phyloP scores from a whole-genome alignment of 768 basidiomycete species.

The Neoboletus magnificus region DNA sequence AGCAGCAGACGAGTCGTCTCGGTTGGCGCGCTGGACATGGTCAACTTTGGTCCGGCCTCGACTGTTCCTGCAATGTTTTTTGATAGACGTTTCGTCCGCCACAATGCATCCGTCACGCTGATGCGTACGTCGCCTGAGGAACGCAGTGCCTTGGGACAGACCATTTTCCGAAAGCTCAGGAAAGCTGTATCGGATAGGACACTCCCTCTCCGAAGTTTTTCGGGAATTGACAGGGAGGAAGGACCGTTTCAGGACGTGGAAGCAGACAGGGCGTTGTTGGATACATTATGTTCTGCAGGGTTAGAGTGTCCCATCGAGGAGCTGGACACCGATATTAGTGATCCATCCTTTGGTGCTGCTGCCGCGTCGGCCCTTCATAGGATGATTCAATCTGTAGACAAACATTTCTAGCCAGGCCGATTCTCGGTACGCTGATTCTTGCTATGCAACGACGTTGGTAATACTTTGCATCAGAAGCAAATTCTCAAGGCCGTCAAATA shows the following conservation, averaged over 20 bases:
- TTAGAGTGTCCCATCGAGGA: slow-evolving; percentile 20
- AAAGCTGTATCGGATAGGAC: slow-evolving; percentile 15
- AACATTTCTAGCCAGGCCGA: not conserved
- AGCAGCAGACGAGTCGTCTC: slow-evolving; percentile 23
- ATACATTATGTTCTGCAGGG: slow-evolving; percentile 10
- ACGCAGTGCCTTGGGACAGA: slow-evolving; percentile 21
- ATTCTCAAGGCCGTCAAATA: slow-evolving; percentile 8
- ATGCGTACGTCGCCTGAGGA: slow-evolving; percentile 31
- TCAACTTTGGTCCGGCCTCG: slow-evolving; percentile 31
- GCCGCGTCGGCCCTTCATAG: slow-evolving; percentile 16
- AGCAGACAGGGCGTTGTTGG: slow-evolving; percentile 22
- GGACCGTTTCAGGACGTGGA: slow-evolving; percentile 26
- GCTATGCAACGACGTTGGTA: not conserved
- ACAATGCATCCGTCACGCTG: slow-evolving; percentile 29
- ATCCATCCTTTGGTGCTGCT: slow-evolving; percentile 20
- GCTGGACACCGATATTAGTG: slow-evolving; percentile 27
- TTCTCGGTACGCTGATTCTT: not conserved
- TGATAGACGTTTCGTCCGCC: slow-evolving; percentile 16
- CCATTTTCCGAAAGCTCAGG: slow-evolving; percentile 19
- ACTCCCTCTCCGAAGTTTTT: slow-evolving; percentile 27
- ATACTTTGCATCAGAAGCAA: not conserved
- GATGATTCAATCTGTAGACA: slow-evolving; percentile 12
- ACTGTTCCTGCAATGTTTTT: slow-evolving; percentile 24
- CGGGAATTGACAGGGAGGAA: slow-evolving; percentile 21
- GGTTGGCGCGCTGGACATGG: slow-evolving; percentile 32